A percentile compares a stretch with the other conserved stretches of the same genome.
Conservation (phyloP, 805 yeast species). For the Pichia pseudocactophila region DNA sequence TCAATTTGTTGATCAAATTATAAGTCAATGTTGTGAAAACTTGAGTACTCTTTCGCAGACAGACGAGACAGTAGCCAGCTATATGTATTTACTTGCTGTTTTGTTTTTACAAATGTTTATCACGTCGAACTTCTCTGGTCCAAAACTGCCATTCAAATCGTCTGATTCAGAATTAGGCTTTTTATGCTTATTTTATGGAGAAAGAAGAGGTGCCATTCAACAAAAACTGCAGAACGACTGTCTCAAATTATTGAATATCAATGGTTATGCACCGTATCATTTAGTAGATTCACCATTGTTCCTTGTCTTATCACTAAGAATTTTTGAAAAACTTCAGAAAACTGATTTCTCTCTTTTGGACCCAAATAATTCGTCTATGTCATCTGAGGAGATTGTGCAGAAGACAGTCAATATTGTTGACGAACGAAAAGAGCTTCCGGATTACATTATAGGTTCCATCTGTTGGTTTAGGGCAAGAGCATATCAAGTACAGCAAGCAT, state of each 20-base stretch:
- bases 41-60: background rate
- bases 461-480: slow-evolving; percentile 76
- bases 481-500: slow-evolving; percentile 51
- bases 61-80: background rate
- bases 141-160: slow-evolving; percentile 37
- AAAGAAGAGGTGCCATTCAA: slow-evolving; percentile 13
- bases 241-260: slow-evolving; percentile 15
- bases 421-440: slow-evolving; percentile 5
- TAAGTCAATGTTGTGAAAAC: background rate
- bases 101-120: slow-evolving; percentile 58
- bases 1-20: slow-evolving; percentile 1
- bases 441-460: slow-evolving; percentile 37
- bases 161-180: slow-evolving; percentile 10
- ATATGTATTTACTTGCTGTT: slow-evolving; percentile 38
- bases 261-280: slow-evolving; percentile 65
- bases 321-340: slow-evolving; percentile 34
- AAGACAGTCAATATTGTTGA: slow-evolving; percentile 9
- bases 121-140: slow-evolving; percentile 80
- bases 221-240: slow-evolving; percentile 5
- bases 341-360: slow-evolving; percentile 24
- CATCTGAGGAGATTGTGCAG: slow-evolving; percentile 18
- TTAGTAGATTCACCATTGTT: slow-evolving; percentile 44
- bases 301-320: slow-evolving; percentile 33
- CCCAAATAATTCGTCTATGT: slow-evolving; percentile 10
- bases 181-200: slow-evolving; percentile 16